Evolutionary conservation across 2,329 filamentous ascomycete species (phyloP).

Genomic region (Cercospora canescens): DNA sequence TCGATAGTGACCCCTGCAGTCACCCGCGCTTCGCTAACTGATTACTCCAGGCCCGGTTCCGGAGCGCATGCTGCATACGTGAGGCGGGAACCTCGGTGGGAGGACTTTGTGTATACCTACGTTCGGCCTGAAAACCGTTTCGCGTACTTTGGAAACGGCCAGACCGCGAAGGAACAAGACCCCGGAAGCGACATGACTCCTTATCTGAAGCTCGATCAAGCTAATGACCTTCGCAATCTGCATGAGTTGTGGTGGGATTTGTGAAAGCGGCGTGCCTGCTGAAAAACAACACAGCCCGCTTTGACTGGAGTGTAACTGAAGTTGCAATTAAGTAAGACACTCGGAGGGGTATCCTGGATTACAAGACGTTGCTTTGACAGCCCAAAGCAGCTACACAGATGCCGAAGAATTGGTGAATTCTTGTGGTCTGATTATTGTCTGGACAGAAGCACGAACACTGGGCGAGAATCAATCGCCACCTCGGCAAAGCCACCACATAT

Average conservation of each 20-base stretch:
- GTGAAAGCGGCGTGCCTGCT: neutral
- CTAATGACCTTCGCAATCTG: slow-evolving; percentile 61
- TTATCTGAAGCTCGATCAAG: slow-evolving; percentile 59
- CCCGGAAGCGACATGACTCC: slow-evolving; percentile 60
- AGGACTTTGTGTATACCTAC: slow-evolving; percentile 59
- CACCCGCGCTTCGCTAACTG: neutral
- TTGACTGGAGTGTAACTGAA: neutral
- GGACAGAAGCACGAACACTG: neutral
- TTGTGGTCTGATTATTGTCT: neutral
- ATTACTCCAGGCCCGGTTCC: slow-evolving; percentile 57
- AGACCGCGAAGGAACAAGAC: slow-evolving; percentile 60
- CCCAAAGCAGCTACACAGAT: neutral
- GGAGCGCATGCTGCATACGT: slow-evolving; percentile 61
- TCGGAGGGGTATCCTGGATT: neutral
- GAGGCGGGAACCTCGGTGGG: slow-evolving; percentile 58
- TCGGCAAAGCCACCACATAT: neutral
- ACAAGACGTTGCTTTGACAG: neutral
- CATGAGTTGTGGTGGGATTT: slow-evolving; percentile 65
- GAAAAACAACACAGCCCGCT: too few species aligned
- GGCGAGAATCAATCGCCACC: neutral
- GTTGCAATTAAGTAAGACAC: slow-evolving; percentile 15
- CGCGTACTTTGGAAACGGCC: slow-evolving; percentile 64
- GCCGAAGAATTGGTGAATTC: neutral
- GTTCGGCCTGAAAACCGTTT: slow-evolving; percentile 53
- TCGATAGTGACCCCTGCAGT: neutral